A percentile compares a stretch with the other conserved stretches of the same genome.
Evolutionary conservation across 139 green algal genomes (phyloP).

Genomic region (Chlorella sorokiniana): DNA sequence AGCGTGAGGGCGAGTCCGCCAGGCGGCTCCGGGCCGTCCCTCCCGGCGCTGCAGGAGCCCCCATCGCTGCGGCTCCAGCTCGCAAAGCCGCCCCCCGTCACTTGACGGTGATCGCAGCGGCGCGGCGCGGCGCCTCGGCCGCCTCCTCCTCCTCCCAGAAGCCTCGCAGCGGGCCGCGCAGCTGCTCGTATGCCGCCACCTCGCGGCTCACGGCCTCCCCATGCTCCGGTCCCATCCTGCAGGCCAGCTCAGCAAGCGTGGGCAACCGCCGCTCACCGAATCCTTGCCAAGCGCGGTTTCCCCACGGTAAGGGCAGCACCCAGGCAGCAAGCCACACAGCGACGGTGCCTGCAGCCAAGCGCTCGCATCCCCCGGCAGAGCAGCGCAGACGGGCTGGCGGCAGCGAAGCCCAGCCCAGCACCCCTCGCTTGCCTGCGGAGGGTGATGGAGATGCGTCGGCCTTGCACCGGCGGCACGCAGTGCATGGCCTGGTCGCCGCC

Average conservation of each 20-base stretch:
- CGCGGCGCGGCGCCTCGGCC: neutral
- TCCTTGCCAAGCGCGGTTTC: neutral
- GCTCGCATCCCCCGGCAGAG: neutral
- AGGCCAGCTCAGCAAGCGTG: neutral
- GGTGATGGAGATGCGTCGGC: slow-evolving; percentile 62
- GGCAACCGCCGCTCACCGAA: neutral
- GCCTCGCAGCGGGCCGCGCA: neutral
- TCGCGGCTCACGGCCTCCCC: neutral
- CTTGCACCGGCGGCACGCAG: slow-evolving; percentile 57
- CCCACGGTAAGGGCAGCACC: neutral
- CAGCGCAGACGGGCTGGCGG: neutral
- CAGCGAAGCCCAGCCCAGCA: no score
- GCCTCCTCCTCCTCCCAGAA: neutral
- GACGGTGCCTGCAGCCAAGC: neutral
- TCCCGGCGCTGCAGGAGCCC: no score
- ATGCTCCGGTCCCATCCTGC: slow-evolving; percentile 10
- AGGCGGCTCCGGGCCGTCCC: no score
- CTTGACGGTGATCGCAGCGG: slow-evolving; percentile 5
- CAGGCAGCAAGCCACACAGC: neutral
- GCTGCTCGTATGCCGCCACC: neutral
- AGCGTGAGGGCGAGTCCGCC: no score
- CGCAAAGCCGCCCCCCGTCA: no score
- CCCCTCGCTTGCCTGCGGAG: slow-evolving; percentile 32
- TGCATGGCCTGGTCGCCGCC: slow-evolving; percentile 65
- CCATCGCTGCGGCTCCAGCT: no score